Base-by-base conservation (phyloP, 805 yeast species). In the Candida montana region DNA sequence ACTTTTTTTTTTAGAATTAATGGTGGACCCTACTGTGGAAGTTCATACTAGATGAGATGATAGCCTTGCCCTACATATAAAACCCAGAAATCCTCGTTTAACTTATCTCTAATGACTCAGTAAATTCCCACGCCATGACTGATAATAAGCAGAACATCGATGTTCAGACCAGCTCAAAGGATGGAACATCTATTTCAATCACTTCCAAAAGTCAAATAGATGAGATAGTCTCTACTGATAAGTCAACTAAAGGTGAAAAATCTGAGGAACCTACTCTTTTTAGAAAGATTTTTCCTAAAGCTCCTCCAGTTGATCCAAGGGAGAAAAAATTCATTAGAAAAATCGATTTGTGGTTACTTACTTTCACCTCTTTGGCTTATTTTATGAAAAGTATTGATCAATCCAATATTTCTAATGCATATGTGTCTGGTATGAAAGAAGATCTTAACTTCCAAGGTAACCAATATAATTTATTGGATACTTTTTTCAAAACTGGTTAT, bases 401-500 rank as follows among this genome's bases (percentile, higher is more conserved):
- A 45, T 59, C 74, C 26, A 77, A 78, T 53, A 54, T 78, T 36
- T 65, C 67, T 41, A 74, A 77, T 49, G 83, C 82, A 4, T 78
- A 76, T 48, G 74, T 73, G 30, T 66, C 74, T 28, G 78, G 80
- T 12, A 64, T 79, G 47, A 40, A 44, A 18, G 69, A 58, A 65
- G 49, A 59, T 65, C 4, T 49, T 66, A 16, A 64, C 62, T 4
- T 58, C 67, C 15, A 17, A 2, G 44, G 44, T 12, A 20, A 17
- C 7, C 40, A 41, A 33, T 41, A 41, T 34, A 37, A 36, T 24
- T 11, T 27, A 50, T 72, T 84, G 2, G 77, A 77, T 40, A 77
- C 78, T 4, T 61, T 77, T 50, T 79, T 77, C 56, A 71, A 68
- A 35, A 76, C 81, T 16, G 91, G 88, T 37, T 67, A 77, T 36